Conservation (phyloP, 345 rosid genomes). For the Euphorbia lathyris region DNA sequence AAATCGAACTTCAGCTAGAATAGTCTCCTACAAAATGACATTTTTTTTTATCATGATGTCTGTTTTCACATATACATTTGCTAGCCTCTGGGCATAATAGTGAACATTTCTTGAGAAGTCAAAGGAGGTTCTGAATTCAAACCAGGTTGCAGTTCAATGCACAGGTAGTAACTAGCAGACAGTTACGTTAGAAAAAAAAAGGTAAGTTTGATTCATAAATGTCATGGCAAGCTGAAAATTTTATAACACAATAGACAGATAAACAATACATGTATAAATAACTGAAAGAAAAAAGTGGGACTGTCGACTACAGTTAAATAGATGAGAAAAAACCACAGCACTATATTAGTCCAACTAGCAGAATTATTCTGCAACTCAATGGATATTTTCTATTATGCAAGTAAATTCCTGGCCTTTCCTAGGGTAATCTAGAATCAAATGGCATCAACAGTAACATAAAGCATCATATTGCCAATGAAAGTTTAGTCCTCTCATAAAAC, state of each 20-base stretch:
- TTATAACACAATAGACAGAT: no score
- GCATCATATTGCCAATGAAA: background rate
- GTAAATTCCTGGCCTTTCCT: no score
- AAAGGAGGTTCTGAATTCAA: background rate
- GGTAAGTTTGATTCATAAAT: no score
- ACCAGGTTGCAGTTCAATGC: background rate
- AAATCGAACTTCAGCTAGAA: background rate
- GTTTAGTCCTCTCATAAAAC: background rate
- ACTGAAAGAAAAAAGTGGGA: background rate
- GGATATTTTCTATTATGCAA: no score
- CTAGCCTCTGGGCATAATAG: background rate
- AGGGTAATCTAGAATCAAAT: background rate
- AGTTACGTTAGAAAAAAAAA: no score
- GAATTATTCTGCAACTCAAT: no score
- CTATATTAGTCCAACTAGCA: no score
- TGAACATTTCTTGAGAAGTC: background rate
- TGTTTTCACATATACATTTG: background rate
- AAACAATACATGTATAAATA: background rate
- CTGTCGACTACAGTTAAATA: background rate
- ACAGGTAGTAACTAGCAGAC: background rate
- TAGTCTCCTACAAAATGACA: no score
- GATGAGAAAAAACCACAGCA: background rate
- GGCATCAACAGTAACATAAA: background rate
- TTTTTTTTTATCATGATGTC: background rate
- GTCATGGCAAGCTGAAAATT: no score